Base-by-base conservation (phyloP, 2,329 filamentous ascomycete genomes). In the Cytospora piceicola region DNA sequence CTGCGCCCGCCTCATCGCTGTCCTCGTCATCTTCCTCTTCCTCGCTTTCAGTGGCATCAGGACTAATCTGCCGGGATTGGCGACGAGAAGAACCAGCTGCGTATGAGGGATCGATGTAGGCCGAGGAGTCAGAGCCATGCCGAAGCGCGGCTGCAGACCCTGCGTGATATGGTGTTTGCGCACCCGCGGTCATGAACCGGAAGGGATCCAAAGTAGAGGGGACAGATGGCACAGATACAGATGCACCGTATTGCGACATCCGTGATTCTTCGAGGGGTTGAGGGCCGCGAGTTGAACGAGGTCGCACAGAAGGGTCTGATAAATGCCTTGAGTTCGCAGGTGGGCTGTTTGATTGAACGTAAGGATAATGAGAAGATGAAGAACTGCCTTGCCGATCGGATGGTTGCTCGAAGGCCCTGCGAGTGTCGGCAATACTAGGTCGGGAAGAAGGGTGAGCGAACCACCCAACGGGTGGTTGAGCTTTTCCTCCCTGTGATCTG, bases 391-490 rank as follows among this genome's bases (percentile, higher is more conserved):
- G 59, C 56, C 66, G 66, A 56, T 66, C 66, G 15, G 66, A 65
- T 7, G 24, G n/a, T 30, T 54, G 59, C 14, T 36, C 61, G 15
- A 77, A 77, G 27, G 77, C 73, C 36, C 80, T 79, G 8, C 77
- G 80, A 17, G 76, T 73, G 8, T 77, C 78, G 32, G 78, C 72
- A 49, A 76, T 62, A 15, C 59, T 58, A 3, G 63, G 58, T 52
- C 67, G 67, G 20, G 67, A 63, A 11, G 70, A 75, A 22, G 83
- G 81, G 8, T 83, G 81, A 20, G 82, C 75, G 61, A 85, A 85
- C 65, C 82, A 80, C 36, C 84, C 83, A 75, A 83, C 80, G 0
- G 82, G 81, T 17, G 83, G 82, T 61, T 80, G 77, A 0, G 72
- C 72, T 71, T 27, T 72, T 74, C 20, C 42, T 14, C 77, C 76